A percentile compares a stretch with the other conserved stretches of the same genome.
These are phyloP conservation scores for Xylaria nigripes DNA, from an alignment of 495 filamentous ascomycete species.

Conservation along the genomic window DNA sequence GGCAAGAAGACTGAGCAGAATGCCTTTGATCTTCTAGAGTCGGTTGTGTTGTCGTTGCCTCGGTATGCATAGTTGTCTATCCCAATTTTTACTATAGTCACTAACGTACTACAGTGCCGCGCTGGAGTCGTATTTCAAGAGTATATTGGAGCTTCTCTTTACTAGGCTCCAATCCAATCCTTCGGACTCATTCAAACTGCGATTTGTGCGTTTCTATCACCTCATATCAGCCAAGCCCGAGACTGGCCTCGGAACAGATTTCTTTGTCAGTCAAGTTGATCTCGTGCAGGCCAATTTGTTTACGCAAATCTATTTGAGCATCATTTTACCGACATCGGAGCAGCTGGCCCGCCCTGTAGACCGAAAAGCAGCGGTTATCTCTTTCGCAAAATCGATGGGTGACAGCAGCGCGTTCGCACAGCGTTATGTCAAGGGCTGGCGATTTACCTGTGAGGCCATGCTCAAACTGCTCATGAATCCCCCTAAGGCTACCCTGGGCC, in stretches of 20 bases:
- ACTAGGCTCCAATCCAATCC: slow-evolving; percentile 66
- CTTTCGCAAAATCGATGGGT: slow-evolving; percentile 80
- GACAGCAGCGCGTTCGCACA: slow-evolving; percentile 72
- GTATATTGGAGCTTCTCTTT: slow-evolving; percentile 74
- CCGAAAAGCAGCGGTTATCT: slow-evolving; percentile 88
- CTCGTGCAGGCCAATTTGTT: slow-evolving; percentile 74
- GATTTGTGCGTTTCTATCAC: slow-evolving; percentile 88
- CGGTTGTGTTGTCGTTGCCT: slow-evolving; percentile 60
- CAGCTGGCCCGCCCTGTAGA: slow-evolving; percentile 79
- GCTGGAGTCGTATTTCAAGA: slow-evolving; percentile 67
- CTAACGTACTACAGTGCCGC: slow-evolving; percentile 40
- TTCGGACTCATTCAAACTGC: slow-evolving; percentile 70
- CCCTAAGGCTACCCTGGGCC: slow-evolving; percentile 54
- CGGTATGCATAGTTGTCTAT: slow-evolving; percentile 39
- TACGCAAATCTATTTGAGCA: slow-evolving; percentile 67
- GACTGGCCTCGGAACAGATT: slow-evolving; percentile 76
- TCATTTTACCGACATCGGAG: slow-evolving; percentile 82
- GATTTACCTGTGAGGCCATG: slow-evolving; percentile 72
- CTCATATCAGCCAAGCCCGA: slow-evolving; percentile 71
- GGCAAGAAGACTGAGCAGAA: slow-evolving; percentile 68
- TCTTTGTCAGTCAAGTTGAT: slow-evolving; percentile 73
- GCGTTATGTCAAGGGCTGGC: slow-evolving; percentile 78
- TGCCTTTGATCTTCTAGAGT: slow-evolving; percentile 83
- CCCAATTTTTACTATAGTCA: not conserved
- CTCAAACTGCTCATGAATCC: slow-evolving; percentile 83